Evolutionary conservation across 2,329 filamentous ascomycete genomes (phyloP), one percentile per base, ranked within the genome.

Genomic region (Botryotinia calthae): DNA sequence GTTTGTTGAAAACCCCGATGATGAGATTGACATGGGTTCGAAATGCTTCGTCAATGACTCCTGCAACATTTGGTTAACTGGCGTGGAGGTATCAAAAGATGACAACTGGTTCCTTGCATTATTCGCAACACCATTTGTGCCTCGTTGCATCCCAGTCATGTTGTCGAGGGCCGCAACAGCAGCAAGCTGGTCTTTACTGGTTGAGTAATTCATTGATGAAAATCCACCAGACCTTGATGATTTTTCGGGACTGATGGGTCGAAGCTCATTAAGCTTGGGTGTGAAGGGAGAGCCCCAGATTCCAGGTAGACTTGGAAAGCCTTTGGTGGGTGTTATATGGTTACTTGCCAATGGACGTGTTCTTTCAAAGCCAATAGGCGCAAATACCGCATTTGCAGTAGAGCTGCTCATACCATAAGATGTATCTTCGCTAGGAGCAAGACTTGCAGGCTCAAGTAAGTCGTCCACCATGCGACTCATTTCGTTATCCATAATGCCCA

Each of bases 391-490:
- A 65, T 86, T 84, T 40, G 86, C 85, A 12, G 85, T 86, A 4
- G 82, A 79, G 16, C 84, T 85, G 76, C 86, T 84, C 86, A 89
- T 87, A 25, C 86, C 87, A 74, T 88, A 89, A 2, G 85, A 87
- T 4, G 85, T 82, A 56, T 87, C 85, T 48, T 78, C 67, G 70
- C 70, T 74, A 76, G 76, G 59, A 82, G 81, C 40, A 83, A 82
- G 66, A 79, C 79, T 61, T n/a, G 76, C 74, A 37, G 78, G 76
- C 37, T 78, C 78, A 48, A 89, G 83, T 42, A 90, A 81, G 73
- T 86, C 83, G 75, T 89, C 86, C 22, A 90, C 87, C 87, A 89
- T 89, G 16, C 83, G 84, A 74, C 84, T 84, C 82, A 88, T 86
- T 37, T 85, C 84, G n/a, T 82, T 82, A 72, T 87, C 85, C 65